phyloP scores from a whole-genome alignment of 2,329 filamentous ascomycete genomes.

The Scedosporium dehoogii region DNA sequence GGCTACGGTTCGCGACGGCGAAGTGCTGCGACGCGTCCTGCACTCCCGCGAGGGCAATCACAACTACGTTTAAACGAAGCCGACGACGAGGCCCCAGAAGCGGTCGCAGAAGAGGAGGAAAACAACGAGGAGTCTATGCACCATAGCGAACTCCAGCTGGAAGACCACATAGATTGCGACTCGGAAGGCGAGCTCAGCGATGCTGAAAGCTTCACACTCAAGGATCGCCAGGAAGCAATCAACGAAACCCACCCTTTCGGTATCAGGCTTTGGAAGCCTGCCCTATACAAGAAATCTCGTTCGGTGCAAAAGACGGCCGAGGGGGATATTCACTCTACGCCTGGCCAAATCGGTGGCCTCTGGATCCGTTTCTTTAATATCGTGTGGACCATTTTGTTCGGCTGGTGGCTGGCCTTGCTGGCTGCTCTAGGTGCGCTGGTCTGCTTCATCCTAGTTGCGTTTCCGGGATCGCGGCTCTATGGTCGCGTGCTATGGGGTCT shows the following conservation, averaged over 20 bases:
- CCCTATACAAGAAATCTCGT: conserved; percentile 92
- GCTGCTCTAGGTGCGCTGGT: conserved; percentile 63
- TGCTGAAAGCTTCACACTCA: conserved; percentile 94
- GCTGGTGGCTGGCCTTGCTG: conserved; percentile 86
- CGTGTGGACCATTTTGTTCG: conserved; percentile 83
- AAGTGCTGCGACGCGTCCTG: background rate
- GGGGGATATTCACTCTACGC: conserved; percentile 91
- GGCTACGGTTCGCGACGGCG: conserved; percentile 12
- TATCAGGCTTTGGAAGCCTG: conserved; percentile 98
- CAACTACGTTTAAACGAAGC: conserved; percentile 29
- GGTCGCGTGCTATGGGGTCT: conserved; percentile 77
- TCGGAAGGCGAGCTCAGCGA: conserved; percentile 73
- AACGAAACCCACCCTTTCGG: conserved; percentile 98
- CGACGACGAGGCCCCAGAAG: conserved; percentile 21
- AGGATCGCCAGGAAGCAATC: conserved; percentile 93
- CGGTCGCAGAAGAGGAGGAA: conserved; percentile 9
- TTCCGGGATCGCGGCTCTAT: conserved; percentile 74
- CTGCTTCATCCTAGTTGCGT: conserved; percentile 71
- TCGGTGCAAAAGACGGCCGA: conserved; percentile 95
- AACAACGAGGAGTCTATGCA: conserved; percentile 18
- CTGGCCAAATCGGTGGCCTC: conserved; percentile 73
- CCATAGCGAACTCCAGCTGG: conserved; percentile 30
- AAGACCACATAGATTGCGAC: conserved; percentile 46
- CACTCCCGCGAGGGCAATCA: conserved; percentile 1
- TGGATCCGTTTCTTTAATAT: conserved; percentile 85